Percentiles rank a stretch among this genome's conserved stretches.
Evolutionary conservation across 495 filamentous ascomycete species (phyloP).

Genomic region (Penicillium herquei): DNA sequence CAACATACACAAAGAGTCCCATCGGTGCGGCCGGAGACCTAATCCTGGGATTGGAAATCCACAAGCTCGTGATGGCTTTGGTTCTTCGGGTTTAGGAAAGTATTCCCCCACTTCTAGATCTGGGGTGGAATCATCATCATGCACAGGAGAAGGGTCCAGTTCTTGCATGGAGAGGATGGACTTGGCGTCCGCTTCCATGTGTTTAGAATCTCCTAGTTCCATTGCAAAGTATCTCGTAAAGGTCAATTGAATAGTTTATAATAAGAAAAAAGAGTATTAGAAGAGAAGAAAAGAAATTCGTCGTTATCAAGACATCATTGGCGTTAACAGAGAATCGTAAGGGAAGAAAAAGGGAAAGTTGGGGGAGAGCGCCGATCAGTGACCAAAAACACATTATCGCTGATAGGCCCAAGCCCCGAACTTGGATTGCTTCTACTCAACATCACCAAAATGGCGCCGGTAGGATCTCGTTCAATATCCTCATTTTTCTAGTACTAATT

Average conservation of each 20-base stretch:
- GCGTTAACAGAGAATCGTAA: background rate
- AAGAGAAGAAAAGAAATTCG: constrained; percentile 10
- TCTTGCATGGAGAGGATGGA: constrained; percentile 67
- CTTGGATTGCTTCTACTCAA: background rate
- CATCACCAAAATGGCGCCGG: constrained; percentile 11
- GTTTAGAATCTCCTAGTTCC: constrained; percentile 12
- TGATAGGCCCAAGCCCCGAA: background rate
- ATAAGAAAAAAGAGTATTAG: constrained; percentile 2
- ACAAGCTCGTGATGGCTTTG: constrained; percentile 12
- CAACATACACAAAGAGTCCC: constrained; percentile 61
- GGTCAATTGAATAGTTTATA: background rate
- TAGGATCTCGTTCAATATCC: background rate
- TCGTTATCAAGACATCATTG: constrained; percentile 12
- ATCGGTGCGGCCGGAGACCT: constrained; percentile 58
- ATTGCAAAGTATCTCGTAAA: background rate
- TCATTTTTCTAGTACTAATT: background rate
- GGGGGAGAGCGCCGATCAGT: constrained; percentile 11
- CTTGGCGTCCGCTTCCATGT: constrained; percentile 34
- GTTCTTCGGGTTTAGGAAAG: constrained; percentile 38
- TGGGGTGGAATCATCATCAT: constrained; percentile 56
- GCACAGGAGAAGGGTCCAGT: constrained; percentile 79
- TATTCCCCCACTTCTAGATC: constrained; percentile 57
- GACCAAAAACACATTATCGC: background rate
- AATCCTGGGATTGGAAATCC: constrained; percentile 34
- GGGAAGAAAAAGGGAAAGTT: constrained; percentile 16